Evolutionary conservation across 2,329 filamentous ascomycete genomes (phyloP).

Genomic region (Aspergillus versicolor): DNA sequence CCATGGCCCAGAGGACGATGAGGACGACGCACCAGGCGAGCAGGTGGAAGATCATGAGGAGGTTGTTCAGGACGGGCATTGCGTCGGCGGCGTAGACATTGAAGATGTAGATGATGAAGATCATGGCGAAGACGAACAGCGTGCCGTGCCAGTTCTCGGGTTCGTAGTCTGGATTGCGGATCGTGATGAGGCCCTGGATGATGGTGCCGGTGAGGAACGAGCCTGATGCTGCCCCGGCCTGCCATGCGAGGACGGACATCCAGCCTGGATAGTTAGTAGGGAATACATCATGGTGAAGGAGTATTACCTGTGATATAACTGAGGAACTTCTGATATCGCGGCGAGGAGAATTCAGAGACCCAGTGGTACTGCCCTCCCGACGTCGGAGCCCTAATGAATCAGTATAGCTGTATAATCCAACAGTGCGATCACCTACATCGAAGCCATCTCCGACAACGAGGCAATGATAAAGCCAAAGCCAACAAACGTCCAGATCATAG

Average conservation of each 20-base stretch:
- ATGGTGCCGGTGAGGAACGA: slow-evolving; percentile 50
- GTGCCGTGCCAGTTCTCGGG: slow-evolving; percentile 50
- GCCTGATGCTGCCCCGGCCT: slow-evolving; percentile 50
- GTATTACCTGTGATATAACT: slow-evolving; percentile 52
- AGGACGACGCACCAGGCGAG: slow-evolving; percentile 37
- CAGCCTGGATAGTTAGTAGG: slow-evolving; percentile 36
- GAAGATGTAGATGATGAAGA: slow-evolving; percentile 43
- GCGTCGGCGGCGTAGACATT: slow-evolving; percentile 37
- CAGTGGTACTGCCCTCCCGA: slow-evolving; percentile 60
- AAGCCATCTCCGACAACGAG: slow-evolving; percentile 63
- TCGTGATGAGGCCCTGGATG: slow-evolving; percentile 46
- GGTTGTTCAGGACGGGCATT: slow-evolving; percentile 40
- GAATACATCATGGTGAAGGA: neutral
- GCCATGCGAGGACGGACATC: slow-evolving; percentile 53
- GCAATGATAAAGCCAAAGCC: slow-evolving; percentile 63
- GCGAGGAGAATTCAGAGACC: slow-evolving; percentile 56
- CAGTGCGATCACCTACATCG: slow-evolving; percentile 26
- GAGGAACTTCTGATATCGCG: slow-evolving; percentile 50
- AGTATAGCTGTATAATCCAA: neutral
- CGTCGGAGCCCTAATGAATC: slow-evolving; percentile 48
- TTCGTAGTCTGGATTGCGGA: slow-evolving; percentile 43
- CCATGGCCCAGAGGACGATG: slow-evolving; percentile 33
- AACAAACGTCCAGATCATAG: slow-evolving; percentile 54
- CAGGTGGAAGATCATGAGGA: slow-evolving; percentile 39
- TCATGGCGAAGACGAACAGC: slow-evolving; percentile 49